Base-by-base conservation (phyloP, 78 protist genomes). In the Planoprotostelium fungivorum region DNA sequence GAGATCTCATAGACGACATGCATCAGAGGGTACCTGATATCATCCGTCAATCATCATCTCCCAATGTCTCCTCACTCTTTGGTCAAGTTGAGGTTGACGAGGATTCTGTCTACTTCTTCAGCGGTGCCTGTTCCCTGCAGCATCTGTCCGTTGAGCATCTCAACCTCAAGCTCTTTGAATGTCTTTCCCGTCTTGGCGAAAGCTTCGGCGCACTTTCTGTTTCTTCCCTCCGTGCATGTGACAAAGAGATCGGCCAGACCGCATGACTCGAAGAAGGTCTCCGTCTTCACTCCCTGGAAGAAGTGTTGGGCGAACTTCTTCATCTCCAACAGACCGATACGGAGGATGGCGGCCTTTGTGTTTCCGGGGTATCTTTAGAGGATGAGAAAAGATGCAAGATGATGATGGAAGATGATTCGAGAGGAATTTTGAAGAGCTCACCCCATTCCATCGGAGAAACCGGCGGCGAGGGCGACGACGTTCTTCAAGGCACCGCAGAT, bases 191-290 rank as follows among this genome's bases (percentile, higher is more conserved):
- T 51, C 92, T 37, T 73, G 16, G 89, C 95, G 35, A 92, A 93
- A 1, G 91, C 96, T 87, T 87, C 90, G 25, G 94, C 91, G 63
- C 91, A 90, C 51, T 88, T 87, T 34, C 93, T 86, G 91, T 95
- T 93, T 9, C 97, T 88, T 5, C 97, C 97, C 1, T 92, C 94
- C 28, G 29, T 37, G 88, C 97, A 95, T 31, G 97, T 93, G 83
- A 96, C 91, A 88, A 96, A 83, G 25, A 96, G 90, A 36, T 96
- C 97, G 23, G 96, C 97, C 29, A 96, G 87, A 38, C 97, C 97
- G 86, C 96, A 94, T 51, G 87, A 51, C 94, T 94, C 97, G 36
- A 91, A 37, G 90, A 90, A 94, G 10, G 93, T 91, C 34, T 34
- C 87, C 29, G 5, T 51, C 73, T 51, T 51, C 31, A 51, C 89